A percentile compares a stretch with the other conserved stretches of the same genome.
Conservation (phyloP, 2,329 filamentous ascomycete genomes). For the Cryphonectria radicalis region DNA sequence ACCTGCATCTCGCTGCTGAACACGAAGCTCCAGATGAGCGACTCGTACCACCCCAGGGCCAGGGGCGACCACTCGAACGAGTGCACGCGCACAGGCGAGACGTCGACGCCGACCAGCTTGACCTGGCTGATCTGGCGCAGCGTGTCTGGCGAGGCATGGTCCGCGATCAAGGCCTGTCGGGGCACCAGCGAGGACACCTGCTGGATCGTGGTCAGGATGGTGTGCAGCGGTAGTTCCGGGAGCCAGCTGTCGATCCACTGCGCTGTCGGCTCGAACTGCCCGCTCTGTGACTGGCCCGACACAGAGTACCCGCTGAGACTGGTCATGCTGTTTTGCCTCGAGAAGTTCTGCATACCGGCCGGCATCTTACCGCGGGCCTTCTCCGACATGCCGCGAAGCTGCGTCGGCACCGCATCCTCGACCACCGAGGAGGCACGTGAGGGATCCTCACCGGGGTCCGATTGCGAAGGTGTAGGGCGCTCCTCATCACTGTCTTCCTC, state of each 20-base stretch:
- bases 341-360: conserved; percentile 79
- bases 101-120: conserved; percentile 73
- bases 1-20: conserved; percentile 90
- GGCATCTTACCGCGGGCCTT: conserved; percentile 97
- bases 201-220: conserved; percentile 76
- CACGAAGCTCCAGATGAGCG: conserved; percentile 89
- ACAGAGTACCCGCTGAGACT: conserved; percentile 72
- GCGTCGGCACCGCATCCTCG: conserved; percentile 80
- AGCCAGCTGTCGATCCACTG: conserved; percentile 94
- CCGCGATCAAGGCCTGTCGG: conserved; percentile 49
- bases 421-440: conserved; percentile 70
- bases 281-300: conserved; percentile 58
- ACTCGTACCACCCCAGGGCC: conserved; percentile 94
- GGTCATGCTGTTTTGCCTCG: conserved; percentile 85
- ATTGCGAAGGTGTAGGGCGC: conserved; percentile 62
- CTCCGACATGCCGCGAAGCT: conserved; percentile 92
- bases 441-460: conserved; percentile 66
- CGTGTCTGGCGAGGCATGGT: conserved; percentile 49
- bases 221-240: conserved; percentile 87
- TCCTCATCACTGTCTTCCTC: conserved; percentile 62
- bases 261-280: conserved; percentile 76
- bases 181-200: conserved; percentile 64
- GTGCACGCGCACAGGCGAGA: conserved; percentile 76
- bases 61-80: conserved; percentile 94
- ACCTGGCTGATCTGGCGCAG: conserved; percentile 62